Percentiles rank a stretch among this genome's conserved stretches.
phyloP scores from a whole-genome alignment of 305 asterid genomes.

The Euphrasia arctica region DNA sequence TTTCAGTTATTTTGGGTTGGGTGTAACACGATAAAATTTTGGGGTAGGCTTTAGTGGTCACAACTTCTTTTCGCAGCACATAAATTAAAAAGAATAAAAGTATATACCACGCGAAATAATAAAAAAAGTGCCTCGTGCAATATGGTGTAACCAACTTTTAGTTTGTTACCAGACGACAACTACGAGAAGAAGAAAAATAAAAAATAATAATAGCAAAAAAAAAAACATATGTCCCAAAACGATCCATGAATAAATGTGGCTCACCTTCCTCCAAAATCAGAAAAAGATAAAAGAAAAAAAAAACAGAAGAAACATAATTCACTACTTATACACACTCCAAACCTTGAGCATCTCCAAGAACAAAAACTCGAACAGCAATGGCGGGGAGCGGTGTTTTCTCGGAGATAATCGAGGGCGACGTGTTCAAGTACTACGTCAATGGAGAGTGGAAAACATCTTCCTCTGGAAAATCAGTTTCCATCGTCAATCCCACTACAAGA shows the following conservation, averaged over 20 bases:
- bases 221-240: slow-evolving; percentile 29
- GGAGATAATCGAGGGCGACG: slow-evolving; percentile 80
- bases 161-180: no score
- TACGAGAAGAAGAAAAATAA: background rate
- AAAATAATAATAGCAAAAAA: background rate
- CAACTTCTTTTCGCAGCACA: no score
- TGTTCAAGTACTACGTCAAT: slow-evolving; percentile 71
- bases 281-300: background rate
- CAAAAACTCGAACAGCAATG: slow-evolving; percentile 30
- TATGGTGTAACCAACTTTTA: no score
- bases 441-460: slow-evolving; percentile 86
- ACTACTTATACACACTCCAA: slow-evolving; percentile 27
- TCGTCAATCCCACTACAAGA: slow-evolving; percentile 83
- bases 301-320: background rate
- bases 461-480: slow-evolving; percentile 73
- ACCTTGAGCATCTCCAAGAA: background rate
- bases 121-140: no score
- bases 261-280: slow-evolving; percentile 33
- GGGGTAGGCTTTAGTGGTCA: no score
- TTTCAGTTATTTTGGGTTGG: no score
- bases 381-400: slow-evolving; percentile 77
- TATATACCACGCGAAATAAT: no score
- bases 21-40: no score
- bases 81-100: no score
- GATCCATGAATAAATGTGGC: slow-evolving; percentile 37